Evolutionary conservation across 1,284 basidiomycete species (phyloP).

Genomic region (Sanghuangporus sanghuang): DNA sequence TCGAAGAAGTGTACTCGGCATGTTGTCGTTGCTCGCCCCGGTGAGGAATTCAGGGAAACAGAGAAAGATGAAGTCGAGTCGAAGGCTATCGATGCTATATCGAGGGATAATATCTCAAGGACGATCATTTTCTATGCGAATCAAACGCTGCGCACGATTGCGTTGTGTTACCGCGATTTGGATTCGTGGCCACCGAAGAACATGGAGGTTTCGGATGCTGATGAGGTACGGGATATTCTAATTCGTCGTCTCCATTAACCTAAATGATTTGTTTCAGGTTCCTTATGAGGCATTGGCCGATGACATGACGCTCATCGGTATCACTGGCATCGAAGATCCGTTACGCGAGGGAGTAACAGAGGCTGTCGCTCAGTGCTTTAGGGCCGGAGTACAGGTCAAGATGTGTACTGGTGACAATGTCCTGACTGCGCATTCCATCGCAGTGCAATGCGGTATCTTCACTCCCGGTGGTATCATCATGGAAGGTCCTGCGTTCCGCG

Average conservation of each 20-base stretch:
- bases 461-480: slow-evolving; percentile 91
- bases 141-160: slow-evolving; percentile 91
- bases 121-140: slow-evolving; percentile 98
- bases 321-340: slow-evolving; percentile 95
- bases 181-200: slow-evolving; percentile 77
- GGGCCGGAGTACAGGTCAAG: slow-evolving; percentile 93
- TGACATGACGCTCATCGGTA: slow-evolving; percentile 81
- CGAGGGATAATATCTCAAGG: slow-evolving; percentile 74
- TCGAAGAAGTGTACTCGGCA: slow-evolving; percentile 70
- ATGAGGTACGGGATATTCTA: slow-evolving; percentile 41
- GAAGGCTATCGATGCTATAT: slow-evolving; percentile 54
- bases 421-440: slow-evolving; percentile 90
- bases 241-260: slow-evolving; percentile 9
- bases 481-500: slow-evolving; percentile 84
- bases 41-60: slow-evolving; percentile 23
- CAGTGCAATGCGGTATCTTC: slow-evolving; percentile 93
- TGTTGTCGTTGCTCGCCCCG: slow-evolving; percentile 57
- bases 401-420: slow-evolving; percentile 99
- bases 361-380: slow-evolving; percentile 82
- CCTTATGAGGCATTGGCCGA: slow-evolving; percentile 67
- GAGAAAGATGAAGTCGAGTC: slow-evolving; percentile 46
- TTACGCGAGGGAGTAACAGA: slow-evolving; percentile 86
- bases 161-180: slow-evolving; percentile 90
- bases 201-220: slow-evolving; percentile 37
- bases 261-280: slow-evolving; percentile 37